Percentiles rank a stretch among this genome's conserved stretches.
phyloP scores from a whole-genome alignment of 2,329 filamentous ascomycete species.

The Monilinia vaccinii-corymbosi region DNA sequence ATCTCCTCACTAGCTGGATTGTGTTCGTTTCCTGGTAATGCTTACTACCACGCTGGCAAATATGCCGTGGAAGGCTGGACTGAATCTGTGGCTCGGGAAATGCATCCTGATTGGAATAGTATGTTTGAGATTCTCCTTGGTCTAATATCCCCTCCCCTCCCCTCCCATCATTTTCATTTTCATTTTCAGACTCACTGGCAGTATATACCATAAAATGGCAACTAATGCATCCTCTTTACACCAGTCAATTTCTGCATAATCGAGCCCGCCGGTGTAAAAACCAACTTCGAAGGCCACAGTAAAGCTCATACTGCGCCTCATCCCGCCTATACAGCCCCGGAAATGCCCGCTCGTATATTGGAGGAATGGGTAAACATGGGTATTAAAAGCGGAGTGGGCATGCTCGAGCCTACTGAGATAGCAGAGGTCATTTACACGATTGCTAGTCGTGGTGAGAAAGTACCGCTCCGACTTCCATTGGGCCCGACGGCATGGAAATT shows the following conservation, averaged over 20 bases:
- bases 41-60: conserved; percentile 34
- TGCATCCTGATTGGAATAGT: conserved; percentile 33
- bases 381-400: conserved; percentile 14
- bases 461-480: conserved; percentile 24
- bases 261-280: conserved; percentile 35
- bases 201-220: background rate
- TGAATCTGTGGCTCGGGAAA: conserved; percentile 30
- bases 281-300: conserved; percentile 33
- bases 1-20: conserved; percentile 34
- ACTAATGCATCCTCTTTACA: background rate
- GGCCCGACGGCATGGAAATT: conserved; percentile 19
- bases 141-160: background rate
- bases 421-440: conserved; percentile 20
- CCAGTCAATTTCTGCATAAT: conserved; percentile 34
- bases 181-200: background rate
- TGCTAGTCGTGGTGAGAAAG: conserved; percentile 17
- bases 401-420: conserved; percentile 19
- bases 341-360: conserved; percentile 29
- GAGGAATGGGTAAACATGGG: conserved; percentile 19
- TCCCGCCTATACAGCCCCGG: conserved; percentile 21
- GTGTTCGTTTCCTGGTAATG: conserved; percentile 31
- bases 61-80: conserved; percentile 35
- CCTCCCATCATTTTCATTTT: background rate
- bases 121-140: background rate
- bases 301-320: conserved; percentile 21